Evolutionary conservation across 148 eudicot genomes (phyloP).

Genomic region (Rhododendron henanense): DNA sequence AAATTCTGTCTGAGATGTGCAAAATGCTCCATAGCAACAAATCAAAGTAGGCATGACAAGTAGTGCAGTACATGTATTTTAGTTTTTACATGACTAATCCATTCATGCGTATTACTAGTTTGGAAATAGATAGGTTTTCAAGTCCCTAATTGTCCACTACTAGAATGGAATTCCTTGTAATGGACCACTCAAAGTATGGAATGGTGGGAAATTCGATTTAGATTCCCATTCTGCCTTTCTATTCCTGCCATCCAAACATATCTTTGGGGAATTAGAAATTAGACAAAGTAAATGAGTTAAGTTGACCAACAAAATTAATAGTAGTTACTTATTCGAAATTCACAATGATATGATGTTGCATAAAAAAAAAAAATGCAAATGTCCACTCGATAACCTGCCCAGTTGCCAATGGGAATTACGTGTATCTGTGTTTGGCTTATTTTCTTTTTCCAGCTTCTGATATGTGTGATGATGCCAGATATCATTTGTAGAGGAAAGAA

Average conservation of each 20-base stretch:
- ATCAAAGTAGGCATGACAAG: neutral
- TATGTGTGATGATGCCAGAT: conserved; percentile 19
- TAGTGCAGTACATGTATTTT: neutral
- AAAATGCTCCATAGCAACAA: neutral
- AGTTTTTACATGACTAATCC: neutral
- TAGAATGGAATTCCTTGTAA: neutral
- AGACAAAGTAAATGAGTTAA: neutral
- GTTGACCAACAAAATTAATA: neutral
- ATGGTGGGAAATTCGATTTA: neutral
- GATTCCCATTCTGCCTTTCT: neutral
- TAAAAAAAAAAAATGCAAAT: too few species aligned
- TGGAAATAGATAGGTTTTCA: neutral
- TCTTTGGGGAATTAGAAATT: neutral
- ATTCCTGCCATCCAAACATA: neutral
- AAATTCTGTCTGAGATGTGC: neutral
- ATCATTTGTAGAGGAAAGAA: conserved; percentile 50
- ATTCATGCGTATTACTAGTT: neutral
- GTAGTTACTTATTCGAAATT: neutral
- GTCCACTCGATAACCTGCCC: too few species aligned
- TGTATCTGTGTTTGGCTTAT: neutral
- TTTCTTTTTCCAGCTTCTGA: neutral
- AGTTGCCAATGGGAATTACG: neutral
- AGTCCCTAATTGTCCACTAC: neutral
- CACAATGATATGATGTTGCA: too few species aligned
- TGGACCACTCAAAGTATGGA: neutral